Conservation (phyloP, 2,329 filamentous ascomycete genomes). For the Arachnomyces sp. region DNA sequence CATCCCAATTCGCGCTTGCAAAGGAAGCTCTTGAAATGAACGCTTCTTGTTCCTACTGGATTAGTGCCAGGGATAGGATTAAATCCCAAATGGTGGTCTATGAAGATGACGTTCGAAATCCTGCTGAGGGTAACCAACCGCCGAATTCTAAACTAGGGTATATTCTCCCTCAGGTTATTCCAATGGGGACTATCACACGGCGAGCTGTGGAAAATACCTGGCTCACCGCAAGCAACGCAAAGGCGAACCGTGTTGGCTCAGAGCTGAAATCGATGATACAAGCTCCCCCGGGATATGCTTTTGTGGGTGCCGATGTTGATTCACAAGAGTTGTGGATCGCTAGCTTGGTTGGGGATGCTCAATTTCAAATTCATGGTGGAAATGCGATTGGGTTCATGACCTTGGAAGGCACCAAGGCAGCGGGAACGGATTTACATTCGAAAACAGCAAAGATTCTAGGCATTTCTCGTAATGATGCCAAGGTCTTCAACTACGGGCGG, state of each 20-base stretch:
- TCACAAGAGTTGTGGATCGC: slow-evolving; percentile 98
- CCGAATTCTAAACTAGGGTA: slow-evolving; percentile 53
- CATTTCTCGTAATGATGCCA: slow-evolving; percentile 90
- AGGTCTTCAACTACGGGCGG: slow-evolving; percentile 96
- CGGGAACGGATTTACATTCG: slow-evolving; percentile 88
- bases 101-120: slow-evolving; percentile 49
- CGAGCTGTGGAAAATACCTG: slow-evolving; percentile 95
- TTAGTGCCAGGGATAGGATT: slow-evolving; percentile 87
- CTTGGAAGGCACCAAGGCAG: slow-evolving; percentile 86
- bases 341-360: slow-evolving; percentile 85
- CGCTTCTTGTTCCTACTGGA: slow-evolving; percentile 98
- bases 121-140: slow-evolving; percentile 13
- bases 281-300: slow-evolving; percentile 80
- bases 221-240: slow-evolving; percentile 96
- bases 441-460: slow-evolving; percentile 86
- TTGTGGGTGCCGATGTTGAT: slow-evolving; percentile 95
- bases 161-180: slow-evolving; percentile 90
- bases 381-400: slow-evolving; percentile 99
- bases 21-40: slow-evolving; percentile 98
- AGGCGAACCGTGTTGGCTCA: slow-evolving; percentile 89
- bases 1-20: slow-evolving; percentile 80
- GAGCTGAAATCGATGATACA: slow-evolving; percentile 96
- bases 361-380: slow-evolving; percentile 89
- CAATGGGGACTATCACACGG: slow-evolving; percentile 95
- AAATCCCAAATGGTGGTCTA: slow-evolving; percentile 94